Evolutionary conservation across 1,284 basidiomycete species (phyloP), one percentile per base, ranked within the genome.

Genomic region (Chalciporus sp.): DNA sequence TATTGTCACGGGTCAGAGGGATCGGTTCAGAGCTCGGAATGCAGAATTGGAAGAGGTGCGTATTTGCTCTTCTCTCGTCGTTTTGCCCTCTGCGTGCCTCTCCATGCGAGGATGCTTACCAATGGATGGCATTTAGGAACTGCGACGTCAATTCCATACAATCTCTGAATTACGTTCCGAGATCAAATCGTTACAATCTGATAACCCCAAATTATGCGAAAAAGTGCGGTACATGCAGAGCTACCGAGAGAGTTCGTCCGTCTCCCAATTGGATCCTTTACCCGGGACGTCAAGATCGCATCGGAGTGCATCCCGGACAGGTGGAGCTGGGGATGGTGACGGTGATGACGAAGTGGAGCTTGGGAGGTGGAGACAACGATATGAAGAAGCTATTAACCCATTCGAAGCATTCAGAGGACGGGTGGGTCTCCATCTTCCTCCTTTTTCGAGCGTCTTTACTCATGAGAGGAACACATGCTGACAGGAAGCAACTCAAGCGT

Each of bases 201-300:
- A 97, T 71, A 97, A 97, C 68, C 81, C 97, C 51, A 97, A 97
- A 71, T 76, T 96, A 51, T 97, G 96, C 71, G 95, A 97, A 74
- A 98, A 96, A 75, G 95, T 97, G 39, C 85, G 94, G 55, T 97
- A 97, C 69, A 95, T 96, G 86, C 94, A 96, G 70, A 92, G 89
- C 59, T 97, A 97, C 66, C 82, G 92, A 14, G 88, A 91, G 66
- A 88, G 92, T 48, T 68, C 77, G 14, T 75, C 82, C 7, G 76
- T 81, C 17, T 80, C 82, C 16, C 86, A 89, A 52, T 75, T 90
- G 39, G 84, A 90, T 63, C 88, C 88, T 8, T 69, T 90, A 5
- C 85, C 86, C 17, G 74, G 76, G 1, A 77, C 73, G 12, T 70
- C 76, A 16, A 48, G 17, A 20, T 43, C 57, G n/a, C 60, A 52